Evolutionary conservation across 306 rosid genomes (phyloP), one percentile per base, ranked within the genome.

Genomic region (Prunus davidiana): DNA sequence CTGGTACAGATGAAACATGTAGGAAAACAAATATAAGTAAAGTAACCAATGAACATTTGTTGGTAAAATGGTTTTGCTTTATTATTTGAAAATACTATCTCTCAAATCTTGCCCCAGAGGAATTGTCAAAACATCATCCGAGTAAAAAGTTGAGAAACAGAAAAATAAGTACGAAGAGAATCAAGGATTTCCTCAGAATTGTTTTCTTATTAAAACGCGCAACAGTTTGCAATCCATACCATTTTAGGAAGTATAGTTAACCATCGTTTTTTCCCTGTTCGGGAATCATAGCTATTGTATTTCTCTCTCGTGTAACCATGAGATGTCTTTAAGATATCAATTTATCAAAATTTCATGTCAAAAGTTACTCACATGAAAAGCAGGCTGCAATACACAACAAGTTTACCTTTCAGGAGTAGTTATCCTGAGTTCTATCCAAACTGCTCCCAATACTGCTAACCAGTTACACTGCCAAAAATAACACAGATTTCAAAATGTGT

Each of bases 381-480:
- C 41, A n/a, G 54, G 51, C 49, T 49, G 43, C 58, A 76, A 69
- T 55, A 58, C 20, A 70, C 61, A 41, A 27, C 24, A 28, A 27
- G 43, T 30, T 57, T 72, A 43, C 18, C 69, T 49, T 24, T 27
- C 73, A 50, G 60, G 71, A 70, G 57, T 50, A n/a, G 18, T 66
- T 52, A 67, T 46, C 41, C 76, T 30, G 32, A 52, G 73, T 64
- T 66, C 14, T 32, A 22, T 20, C 1, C 3, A 8, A 38, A 55
- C 49, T 28, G 58, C 24, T 55, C 67, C 24, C 16, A 56, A 55
- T n/a, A 52, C 41, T 14, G 38, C 49, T 55, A 58, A 60, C 54
- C 45, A 57, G 75, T 51, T 43, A 16, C 72, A 74, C 74, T 73
- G 63, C 71, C 62, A 81, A 58, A 78, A 32, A 16, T 30, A 55